phyloP scores from a whole-genome alignment of 2,329 filamentous ascomycete species.

The Eutypella sp. region DNA sequence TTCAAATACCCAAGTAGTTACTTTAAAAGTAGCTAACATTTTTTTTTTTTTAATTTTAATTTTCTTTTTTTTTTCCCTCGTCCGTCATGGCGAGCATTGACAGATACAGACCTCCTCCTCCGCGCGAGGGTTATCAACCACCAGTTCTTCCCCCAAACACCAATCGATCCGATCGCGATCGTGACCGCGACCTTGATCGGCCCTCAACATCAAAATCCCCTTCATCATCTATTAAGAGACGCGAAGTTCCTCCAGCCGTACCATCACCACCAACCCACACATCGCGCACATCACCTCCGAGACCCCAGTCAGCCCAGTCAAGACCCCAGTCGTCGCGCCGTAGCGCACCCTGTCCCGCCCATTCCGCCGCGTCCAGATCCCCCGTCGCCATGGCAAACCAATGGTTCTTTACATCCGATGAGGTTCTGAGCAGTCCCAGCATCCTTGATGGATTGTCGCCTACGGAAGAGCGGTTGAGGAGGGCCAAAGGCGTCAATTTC shows the following conservation, averaged over 20 bases:
- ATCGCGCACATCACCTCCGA: slow-evolving; percentile 46
- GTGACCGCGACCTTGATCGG: not conserved
- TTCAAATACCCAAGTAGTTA: too few relatives aligned
- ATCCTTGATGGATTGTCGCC: slow-evolving; percentile 75
- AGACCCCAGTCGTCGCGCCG: too few relatives aligned
- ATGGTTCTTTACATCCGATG: slow-evolving; percentile 85
- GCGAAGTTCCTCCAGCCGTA: slow-evolving; percentile 55
- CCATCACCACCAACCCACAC: slow-evolving; percentile 56
- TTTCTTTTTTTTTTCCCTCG: not conserved
- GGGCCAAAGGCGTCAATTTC: slow-evolving; percentile 93
- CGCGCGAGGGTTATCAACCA: slow-evolving; percentile 52
- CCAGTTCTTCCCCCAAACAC: slow-evolving; percentile 36
- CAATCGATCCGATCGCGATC: slow-evolving; percentile 5
- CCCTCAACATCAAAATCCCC: slow-evolving; percentile 41
- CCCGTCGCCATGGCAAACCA: slow-evolving; percentile 47
- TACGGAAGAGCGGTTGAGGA: slow-evolving; percentile 71
- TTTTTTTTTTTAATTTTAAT: too few relatives aligned
- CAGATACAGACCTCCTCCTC: slow-evolving; percentile 49
- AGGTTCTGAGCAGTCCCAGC: slow-evolving; percentile 77
- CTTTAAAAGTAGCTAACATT: too few relatives aligned
- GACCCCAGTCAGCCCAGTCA: too few relatives aligned
- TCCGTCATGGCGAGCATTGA: slow-evolving; percentile 54
- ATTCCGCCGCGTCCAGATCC: slow-evolving; percentile 33
- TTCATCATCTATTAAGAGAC: slow-evolving; percentile 43
- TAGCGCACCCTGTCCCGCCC: slow-evolving; percentile 39